phyloP scores from a whole-genome alignment of 2,329 filamentous ascomycete species.

The Cladosporium sphaerospermum region DNA sequence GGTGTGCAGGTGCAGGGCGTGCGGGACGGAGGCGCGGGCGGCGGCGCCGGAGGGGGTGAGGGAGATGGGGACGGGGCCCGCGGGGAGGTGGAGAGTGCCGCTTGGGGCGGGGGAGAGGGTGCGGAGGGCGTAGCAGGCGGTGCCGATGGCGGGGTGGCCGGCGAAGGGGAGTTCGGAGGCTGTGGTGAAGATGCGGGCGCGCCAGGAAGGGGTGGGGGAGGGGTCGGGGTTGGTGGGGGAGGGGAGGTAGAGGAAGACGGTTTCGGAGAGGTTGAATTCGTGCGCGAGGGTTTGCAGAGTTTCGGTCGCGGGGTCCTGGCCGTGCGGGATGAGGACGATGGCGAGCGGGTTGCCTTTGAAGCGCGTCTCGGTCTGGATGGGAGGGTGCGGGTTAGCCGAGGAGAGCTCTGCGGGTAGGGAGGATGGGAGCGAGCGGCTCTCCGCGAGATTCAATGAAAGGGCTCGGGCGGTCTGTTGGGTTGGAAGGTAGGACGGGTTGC shows the following conservation, averaged over 20 bases:
- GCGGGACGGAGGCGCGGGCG: conserved; percentile 60
- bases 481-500: too few relatives aligned
- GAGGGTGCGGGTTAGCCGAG: background rate
- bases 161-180: conserved; percentile 50
- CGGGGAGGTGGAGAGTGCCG: conserved; percentile 38
- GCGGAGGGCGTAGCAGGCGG: conserved; percentile 43
- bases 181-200: conserved; percentile 50
- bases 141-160: conserved; percentile 52
- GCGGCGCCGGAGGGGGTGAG: conserved; percentile 30
- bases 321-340: conserved; percentile 44
- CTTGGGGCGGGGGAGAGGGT: conserved; percentile 23
- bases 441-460: too few relatives aligned
- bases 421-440: too few relatives aligned
- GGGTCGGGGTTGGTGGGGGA: conserved; percentile 10
- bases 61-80: conserved; percentile 36
- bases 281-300: conserved; percentile 49
- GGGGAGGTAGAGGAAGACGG: conserved; percentile 46
- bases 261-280: conserved; percentile 55
- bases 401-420: too few relatives aligned
- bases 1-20: conserved; percentile 58
- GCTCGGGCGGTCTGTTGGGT: too few relatives aligned
- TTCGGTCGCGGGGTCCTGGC: conserved; percentile 34
- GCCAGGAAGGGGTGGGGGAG: conserved; percentile 29
- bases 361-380: conserved; percentile 27
- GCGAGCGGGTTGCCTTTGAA: conserved; percentile 51